Evolutionary conservation across 805 yeast genomes (phyloP).

Genomic region (Candida verbasci): DNA sequence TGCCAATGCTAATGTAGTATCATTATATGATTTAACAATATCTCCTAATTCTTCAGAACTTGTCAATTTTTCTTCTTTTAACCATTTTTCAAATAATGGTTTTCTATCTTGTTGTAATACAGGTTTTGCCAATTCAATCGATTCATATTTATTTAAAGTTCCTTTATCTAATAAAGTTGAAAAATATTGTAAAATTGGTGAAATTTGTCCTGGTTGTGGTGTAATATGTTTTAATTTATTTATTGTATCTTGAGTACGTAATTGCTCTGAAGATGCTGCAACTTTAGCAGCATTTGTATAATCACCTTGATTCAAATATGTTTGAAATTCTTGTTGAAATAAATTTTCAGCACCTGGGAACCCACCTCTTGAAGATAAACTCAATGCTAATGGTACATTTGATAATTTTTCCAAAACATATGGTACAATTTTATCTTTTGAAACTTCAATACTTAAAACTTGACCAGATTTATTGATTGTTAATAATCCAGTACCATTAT

Average conservation of each 20-base stretch:
- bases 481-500: slow-evolving; percentile 75
- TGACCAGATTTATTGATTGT: slow-evolving; percentile 95
- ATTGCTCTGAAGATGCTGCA: slow-evolving; percentile 90
- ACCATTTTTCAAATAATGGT: slow-evolving; percentile 92
- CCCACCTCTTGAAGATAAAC: slow-evolving; percentile 92
- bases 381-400: slow-evolving; percentile 80
- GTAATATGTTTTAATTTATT: slow-evolving; percentile 86
- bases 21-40: slow-evolving; percentile 77
- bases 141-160: slow-evolving; percentile 85
- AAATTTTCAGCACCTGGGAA: slow-evolving; percentile 95
- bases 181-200: slow-evolving; percentile 91
- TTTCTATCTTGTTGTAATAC: slow-evolving; percentile 93
- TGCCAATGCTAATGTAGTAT: slow-evolving; percentile 80
- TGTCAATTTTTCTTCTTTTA: slow-evolving; percentile 90
- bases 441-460: slow-evolving; percentile 85
- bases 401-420: slow-evolving; percentile 83
- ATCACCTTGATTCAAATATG: slow-evolving; percentile 76
- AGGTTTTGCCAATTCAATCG: slow-evolving; percentile 91
- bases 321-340: slow-evolving; percentile 87
- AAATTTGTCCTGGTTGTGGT: slow-evolving; percentile 89
- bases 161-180: slow-evolving; percentile 90
- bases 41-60: slow-evolving; percentile 98
- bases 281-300: slow-evolving; percentile 91
- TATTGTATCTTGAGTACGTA: slow-evolving; percentile 93
- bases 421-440: slow-evolving; percentile 80